Percentiles rank a stretch among this genome's conserved stretches.
These are phyloP conservation scores for Xylaria sp. DNA, from an alignment of 2,329 filamentous ascomycete genomes.

Conservation along the genomic window DNA sequence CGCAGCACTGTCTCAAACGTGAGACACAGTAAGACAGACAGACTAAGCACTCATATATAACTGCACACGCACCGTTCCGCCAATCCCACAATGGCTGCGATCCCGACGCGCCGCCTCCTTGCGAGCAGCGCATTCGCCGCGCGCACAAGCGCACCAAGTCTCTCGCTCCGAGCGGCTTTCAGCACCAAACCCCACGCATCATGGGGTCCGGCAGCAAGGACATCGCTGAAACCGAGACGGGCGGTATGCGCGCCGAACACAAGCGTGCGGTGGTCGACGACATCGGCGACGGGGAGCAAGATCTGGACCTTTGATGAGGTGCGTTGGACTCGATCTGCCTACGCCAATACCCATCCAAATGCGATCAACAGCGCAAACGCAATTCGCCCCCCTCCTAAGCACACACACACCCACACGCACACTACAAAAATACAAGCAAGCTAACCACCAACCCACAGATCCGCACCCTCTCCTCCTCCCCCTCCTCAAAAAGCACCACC, in stretches of 20 bases:
- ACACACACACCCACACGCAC: not conserved
- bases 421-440: not conserved
- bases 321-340: no score
- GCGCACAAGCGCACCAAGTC: not conserved
- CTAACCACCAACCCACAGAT: conserved; percentile 23
- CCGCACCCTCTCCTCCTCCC: conserved; percentile 25
- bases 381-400: no score
- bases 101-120: conserved; percentile 19
- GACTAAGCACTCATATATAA: no score
- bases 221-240: not conserved
- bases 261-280: conserved; percentile 34
- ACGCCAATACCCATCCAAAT: no score
- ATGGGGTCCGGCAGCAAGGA: not conserved
- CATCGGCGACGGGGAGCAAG: conserved; percentile 33
- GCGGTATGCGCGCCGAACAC: not conserved
- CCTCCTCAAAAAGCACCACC: conserved; percentile 7
- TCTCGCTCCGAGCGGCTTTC: not conserved
- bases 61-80: not conserved
- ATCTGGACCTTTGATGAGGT: conserved; percentile 44
- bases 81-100: conserved; percentile 25
- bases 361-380: no score
- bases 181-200: not conserved
- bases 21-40: no score
- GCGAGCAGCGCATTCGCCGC: not conserved
- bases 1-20: no score